These are phyloP conservation scores for Sarocladiaceae sp. DNA, from an alignment of 2,329 filamentous ascomycete species.

Conservation along the genomic window DNA sequence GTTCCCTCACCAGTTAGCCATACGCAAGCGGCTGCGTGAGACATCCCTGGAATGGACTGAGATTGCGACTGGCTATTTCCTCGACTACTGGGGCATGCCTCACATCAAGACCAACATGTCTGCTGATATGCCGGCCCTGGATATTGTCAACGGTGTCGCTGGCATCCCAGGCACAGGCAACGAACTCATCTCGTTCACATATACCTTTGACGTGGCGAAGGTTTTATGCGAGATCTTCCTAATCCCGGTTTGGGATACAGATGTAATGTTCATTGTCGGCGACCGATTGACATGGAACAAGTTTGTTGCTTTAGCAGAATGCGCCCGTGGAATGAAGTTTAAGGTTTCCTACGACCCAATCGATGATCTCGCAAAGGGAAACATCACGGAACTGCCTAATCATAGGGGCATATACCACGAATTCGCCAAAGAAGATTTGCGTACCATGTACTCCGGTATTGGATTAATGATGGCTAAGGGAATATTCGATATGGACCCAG, in stretches of 20 bases:
- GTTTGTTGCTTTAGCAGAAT: slow-evolving; percentile 4
- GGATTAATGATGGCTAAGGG: neutral
- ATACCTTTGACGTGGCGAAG: neutral
- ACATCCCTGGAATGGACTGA: slow-evolving; percentile 3
- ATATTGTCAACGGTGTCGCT: slow-evolving; percentile 2
- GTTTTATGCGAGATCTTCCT: neutral
- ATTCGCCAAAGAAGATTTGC: slow-evolving; percentile 3
- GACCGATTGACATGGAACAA: slow-evolving; percentile 9
- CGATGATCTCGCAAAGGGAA: neutral
- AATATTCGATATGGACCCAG: neutral
- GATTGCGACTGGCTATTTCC: slow-evolving; percentile 32
- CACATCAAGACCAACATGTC: slow-evolving; percentile 8
- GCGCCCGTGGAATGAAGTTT: slow-evolving; percentile 3
- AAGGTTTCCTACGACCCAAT: slow-evolving; percentile 1
- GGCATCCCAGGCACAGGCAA: slow-evolving; percentile 7
- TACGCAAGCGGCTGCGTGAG: neutral
- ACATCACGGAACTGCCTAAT: slow-evolving; percentile 6
- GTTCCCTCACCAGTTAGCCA: neutral
- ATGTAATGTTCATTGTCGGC: neutral
- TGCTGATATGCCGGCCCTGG: neutral
- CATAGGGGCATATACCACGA: neutral
- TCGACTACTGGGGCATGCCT: slow-evolving; percentile 34
- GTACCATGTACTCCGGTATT: neutral
- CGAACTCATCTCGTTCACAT: neutral
- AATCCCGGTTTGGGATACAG: neutral